Conservation (phyloP, 495 filamentous ascomycete species). For the Aspergillus asperescens region DNA sequence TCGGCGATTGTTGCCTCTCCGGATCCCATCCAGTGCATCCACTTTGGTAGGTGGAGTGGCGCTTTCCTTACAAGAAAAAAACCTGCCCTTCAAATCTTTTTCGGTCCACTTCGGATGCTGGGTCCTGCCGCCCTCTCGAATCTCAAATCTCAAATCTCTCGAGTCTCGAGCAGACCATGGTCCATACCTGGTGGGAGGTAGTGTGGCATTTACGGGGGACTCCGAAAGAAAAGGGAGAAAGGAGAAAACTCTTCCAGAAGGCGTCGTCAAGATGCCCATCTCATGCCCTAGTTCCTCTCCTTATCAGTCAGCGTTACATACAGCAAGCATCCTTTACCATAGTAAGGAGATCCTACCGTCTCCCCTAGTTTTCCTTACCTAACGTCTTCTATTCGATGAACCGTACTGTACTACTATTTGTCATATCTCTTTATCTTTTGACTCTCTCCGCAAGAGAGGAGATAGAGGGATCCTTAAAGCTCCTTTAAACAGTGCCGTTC, state of each 20-base stretch:
- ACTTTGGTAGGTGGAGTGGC: too few species aligned
- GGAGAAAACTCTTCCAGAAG: not conserved
- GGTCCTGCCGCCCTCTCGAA: not conserved
- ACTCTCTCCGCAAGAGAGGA: conserved; percentile 14
- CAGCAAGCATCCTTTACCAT: not conserved
- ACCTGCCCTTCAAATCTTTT: conserved; percentile 12
- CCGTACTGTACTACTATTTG: conserved; percentile 12
- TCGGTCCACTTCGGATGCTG: conserved; percentile 14
- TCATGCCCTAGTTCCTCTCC: not conserved
- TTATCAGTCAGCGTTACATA: conserved; percentile 16
- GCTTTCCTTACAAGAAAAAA: conserved; percentile 9
- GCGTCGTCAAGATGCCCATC: not conserved
- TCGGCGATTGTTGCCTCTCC: conserved; percentile 1
- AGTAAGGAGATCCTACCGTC: conserved; percentile 1
- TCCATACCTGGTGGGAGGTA: not conserved
- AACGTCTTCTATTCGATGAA: conserved; percentile 20
- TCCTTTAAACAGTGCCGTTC: not conserved
- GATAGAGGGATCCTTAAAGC: not conserved
- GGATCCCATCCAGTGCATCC: not conserved
- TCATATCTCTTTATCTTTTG: conserved; percentile 22
- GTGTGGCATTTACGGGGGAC: not conserved
- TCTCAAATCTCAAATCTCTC: too few species aligned
- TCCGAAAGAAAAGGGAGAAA: not conserved
- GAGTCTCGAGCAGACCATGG: too few species aligned
- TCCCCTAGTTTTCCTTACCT: conserved; percentile 24